These are phyloP conservation scores for Aureobasidium sp. DNA, from an alignment of 2,329 filamentous ascomycete species.

Conservation along the genomic window DNA sequence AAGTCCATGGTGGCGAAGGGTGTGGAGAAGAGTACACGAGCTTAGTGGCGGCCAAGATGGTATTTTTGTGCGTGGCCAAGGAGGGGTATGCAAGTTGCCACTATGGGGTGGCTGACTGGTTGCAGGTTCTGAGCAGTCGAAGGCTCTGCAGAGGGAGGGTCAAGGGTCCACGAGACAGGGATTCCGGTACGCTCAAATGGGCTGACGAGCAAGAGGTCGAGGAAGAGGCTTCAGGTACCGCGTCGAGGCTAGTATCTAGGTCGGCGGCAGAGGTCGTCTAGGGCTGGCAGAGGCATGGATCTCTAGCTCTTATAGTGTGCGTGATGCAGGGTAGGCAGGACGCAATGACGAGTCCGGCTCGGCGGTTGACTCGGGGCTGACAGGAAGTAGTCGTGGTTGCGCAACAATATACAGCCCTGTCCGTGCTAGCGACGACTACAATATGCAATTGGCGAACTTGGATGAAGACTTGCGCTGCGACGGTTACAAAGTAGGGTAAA, in stretches of 20 bases:
- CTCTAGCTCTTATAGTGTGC: background rate
- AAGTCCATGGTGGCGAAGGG: constrained; percentile 16
- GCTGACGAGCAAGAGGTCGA: background rate
- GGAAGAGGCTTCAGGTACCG: background rate
- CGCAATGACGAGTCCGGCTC: constrained; percentile 1
- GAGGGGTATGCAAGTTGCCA: constrained; percentile 3
- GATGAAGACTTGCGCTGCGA: background rate
- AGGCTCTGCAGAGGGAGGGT: background rate
- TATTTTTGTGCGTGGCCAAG: background rate
- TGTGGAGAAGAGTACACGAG: background rate
- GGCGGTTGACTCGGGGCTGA: constrained; percentile 3
- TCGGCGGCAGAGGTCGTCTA: background rate
- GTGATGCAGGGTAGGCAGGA: background rate
- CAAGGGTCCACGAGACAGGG: background rate
- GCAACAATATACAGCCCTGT: constrained; percentile 1
- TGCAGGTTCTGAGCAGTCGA: background rate
- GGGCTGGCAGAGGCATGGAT: background rate
- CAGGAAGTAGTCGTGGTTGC: constrained; percentile 1
- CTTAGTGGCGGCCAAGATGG: too few relatives aligned
- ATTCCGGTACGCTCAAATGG: background rate
- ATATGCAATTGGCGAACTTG: background rate
- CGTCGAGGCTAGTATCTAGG: background rate
- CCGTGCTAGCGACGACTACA: background rate
- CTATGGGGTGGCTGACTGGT: background rate
- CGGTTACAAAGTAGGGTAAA: background rate